These are phyloP conservation scores for Sporothrix globosa DNA, from an alignment of 2,329 filamentous ascomycete genomes.

Conservation along the genomic window DNA sequence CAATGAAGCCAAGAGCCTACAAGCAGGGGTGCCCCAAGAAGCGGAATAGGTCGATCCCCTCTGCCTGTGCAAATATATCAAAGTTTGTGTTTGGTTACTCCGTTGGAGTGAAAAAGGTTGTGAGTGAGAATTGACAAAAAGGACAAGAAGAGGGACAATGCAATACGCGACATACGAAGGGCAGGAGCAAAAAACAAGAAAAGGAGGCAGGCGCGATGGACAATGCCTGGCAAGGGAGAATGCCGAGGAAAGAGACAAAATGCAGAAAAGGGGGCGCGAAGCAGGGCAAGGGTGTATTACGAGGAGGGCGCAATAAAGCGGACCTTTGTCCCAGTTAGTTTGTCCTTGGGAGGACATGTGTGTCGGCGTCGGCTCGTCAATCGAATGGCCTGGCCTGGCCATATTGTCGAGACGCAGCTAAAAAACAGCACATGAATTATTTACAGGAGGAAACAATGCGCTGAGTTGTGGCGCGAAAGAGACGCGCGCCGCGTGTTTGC, in stretches of 20 bases:
- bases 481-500: constrained; percentile 15
- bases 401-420: constrained; percentile 8
- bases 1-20: constrained; percentile 22
- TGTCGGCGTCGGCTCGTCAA: neutral
- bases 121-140: neutral
- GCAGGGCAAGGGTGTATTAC: constrained; percentile 26
- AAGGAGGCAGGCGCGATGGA: constrained; percentile 2
- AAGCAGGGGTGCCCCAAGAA: constrained; percentile 28
- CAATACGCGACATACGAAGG: neutral
- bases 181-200: constrained; percentile 1
- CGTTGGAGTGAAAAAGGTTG: neutral
- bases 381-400: constrained; percentile 14
- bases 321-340: neutral
- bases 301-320: constrained; percentile 24
- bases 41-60: constrained; percentile 17
- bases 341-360: neutral
- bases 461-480: neutral
- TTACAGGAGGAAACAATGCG: neutral
- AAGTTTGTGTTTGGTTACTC: neutral
- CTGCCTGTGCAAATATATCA: neutral
- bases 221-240: neutral
- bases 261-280: constrained; percentile 21
- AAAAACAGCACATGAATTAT: neutral
- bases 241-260: neutral
- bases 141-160: neutral